Evolutionary conservation across 768 basidiomycete species (phyloP).

Genomic region (Tubosaeta brunneosetosa): DNA sequence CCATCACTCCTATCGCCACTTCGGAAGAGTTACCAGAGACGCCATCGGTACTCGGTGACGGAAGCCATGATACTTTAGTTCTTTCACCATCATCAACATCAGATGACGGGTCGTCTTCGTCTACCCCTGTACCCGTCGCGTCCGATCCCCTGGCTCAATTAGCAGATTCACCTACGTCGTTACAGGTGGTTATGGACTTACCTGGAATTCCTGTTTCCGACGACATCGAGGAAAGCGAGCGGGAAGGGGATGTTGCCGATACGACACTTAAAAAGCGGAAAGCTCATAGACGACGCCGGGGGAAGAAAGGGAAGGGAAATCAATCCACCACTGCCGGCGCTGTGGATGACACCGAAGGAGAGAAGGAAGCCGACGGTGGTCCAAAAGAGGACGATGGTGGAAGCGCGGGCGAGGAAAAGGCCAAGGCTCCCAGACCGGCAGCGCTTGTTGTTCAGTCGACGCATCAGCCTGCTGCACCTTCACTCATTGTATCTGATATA

Average conservation of each 20-base stretch:
- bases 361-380: slow-evolving; percentile 22
- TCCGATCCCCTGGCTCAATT: slow-evolving; percentile 1
- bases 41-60: neutral
- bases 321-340: slow-evolving; percentile 4
- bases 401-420: slow-evolving; percentile 16
- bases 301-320: slow-evolving; percentile 49
- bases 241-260: slow-evolving; percentile 40
- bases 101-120: slow-evolving; percentile 1
- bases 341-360: slow-evolving; percentile 23
- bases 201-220: slow-evolving; percentile 13
- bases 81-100: neutral
- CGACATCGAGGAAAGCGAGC: slow-evolving; percentile 59
- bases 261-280: slow-evolving; percentile 42
- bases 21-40: neutral
- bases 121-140: neutral
- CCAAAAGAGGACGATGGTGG: slow-evolving; percentile 37
- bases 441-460: slow-evolving; percentile 24
- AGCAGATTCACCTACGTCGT: slow-evolving; percentile 2
- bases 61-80: neutral
- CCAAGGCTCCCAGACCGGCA: slow-evolving; percentile 4
- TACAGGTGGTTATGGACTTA: slow-evolving; percentile 9
- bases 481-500: slow-evolving; percentile 66
- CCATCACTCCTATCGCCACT: neutral
- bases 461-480: slow-evolving; percentile 33
- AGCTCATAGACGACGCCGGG: slow-evolving; percentile 39